Percentiles rank a stretch among this genome's conserved stretches.
Conservation (phyloP, 257 asterid genomes). For the Rhazya stricta region DNA sequence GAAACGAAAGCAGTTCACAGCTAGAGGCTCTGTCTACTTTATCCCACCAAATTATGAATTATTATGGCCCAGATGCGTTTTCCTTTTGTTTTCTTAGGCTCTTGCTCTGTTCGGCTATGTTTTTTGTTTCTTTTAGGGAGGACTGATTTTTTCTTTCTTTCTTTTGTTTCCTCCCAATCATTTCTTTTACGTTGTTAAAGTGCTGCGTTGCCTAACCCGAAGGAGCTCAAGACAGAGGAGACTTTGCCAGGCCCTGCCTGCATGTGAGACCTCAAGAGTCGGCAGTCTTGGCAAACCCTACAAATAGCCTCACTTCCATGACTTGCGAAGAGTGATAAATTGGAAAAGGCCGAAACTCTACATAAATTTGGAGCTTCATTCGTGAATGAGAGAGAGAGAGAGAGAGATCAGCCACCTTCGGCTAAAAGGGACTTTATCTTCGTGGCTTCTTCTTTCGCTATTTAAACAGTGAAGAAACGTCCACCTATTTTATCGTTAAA, state of each 20-base stretch:
- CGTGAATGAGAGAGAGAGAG: not conserved
- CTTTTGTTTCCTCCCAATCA: not conserved
- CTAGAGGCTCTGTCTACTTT: constrained; percentile 1
- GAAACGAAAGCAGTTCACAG: constrained; percentile 4
- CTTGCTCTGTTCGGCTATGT: not conserved
- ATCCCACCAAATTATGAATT: constrained; percentile 11
- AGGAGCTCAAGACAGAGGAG: not conserved
- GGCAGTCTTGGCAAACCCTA: not conserved
- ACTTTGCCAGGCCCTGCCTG: not conserved
- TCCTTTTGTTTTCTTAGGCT: constrained; percentile 4
- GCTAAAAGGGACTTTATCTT: not conserved
- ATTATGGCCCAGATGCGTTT: constrained; percentile 5
- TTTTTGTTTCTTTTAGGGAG: not conserved
- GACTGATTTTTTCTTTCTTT: not conserved
- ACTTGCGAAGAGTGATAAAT: not conserved
- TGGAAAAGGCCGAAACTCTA: not conserved
- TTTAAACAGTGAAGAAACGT: no score
- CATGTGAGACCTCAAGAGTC: not conserved
- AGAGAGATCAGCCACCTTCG: not conserved
- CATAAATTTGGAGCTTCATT: not conserved
- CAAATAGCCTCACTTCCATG: not conserved
- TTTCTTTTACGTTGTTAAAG: not conserved
- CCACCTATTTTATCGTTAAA: no score
- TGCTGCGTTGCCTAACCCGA: not conserved
- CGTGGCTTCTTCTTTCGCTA: not conserved